Base-by-base conservation (phyloP, 2,329 filamentous ascomycete species). In the Fusarium beomiforme region DNA sequence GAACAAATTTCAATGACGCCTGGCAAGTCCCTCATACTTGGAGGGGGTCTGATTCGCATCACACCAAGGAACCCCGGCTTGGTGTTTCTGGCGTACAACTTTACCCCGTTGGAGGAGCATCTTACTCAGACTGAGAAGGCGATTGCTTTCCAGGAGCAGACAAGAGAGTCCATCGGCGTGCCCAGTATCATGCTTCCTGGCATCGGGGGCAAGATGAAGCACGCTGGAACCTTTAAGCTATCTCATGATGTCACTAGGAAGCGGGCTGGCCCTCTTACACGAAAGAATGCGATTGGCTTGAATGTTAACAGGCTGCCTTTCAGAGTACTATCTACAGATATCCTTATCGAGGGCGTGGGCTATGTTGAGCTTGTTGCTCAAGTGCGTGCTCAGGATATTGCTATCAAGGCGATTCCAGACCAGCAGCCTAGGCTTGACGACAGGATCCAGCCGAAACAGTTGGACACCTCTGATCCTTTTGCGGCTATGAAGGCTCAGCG, bases 321-420 rank as follows among this genome's bases (percentile, higher is more conserved):
- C 80, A 88, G 89, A 17, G 90, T 98, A 4, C 86, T 96, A 66
- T 90, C 92, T 12, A 88, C 91, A 1, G 97, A 99, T 78, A 90
- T 99, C 26, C 83, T 99, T 17, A 90, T 99, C 53, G 95, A 98
- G 79, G 94, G 96, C 4, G 91, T 94, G 29, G 96, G 96, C 11
- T 99, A 97, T 93, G 87, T 99, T 5, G 96, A 99, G 81, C 81
- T 99, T 42, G 91, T 90, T 1, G 91, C 91, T 6, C 95, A 99
- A 81, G 89, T 97, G 13, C 89, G 95, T 54, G 88, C 85, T 19
- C 87, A 81, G 76, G 83, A 86, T 63, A 47, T 77, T 26, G 69
- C 79, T 37, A 51, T 65, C 11, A 70, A 61, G 14, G 24, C 39
- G 33, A 31, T 70, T 26, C 33, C 61, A 26, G 47, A 50, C 10